Base-by-base conservation (phyloP, 768 basidiomycete genomes). In the Termitomyces sp. region DNA sequence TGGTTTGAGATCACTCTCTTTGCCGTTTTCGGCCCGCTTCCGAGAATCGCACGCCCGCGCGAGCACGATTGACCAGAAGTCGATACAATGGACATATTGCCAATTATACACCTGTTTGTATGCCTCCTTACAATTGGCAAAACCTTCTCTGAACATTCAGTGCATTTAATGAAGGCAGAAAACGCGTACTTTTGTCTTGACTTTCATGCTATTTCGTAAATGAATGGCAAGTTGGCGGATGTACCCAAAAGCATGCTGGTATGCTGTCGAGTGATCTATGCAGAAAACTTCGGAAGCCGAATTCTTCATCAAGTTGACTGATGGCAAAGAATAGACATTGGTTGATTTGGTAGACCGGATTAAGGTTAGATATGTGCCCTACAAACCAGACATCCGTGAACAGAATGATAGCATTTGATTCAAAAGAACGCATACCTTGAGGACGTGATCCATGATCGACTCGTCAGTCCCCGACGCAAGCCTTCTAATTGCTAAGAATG, bases 81-180 rank as follows among this genome's bases (percentile, higher is more conserved):
- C 97, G 63, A 99, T 77, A 59, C 87, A 92, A 71, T 99, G 97
- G 2, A 88, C 90, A 64, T 89, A 98, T 75, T 98, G 97, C 97
- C 97, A 99, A 74, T 98, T 99, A 75, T 99, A 97, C 23, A 99
- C 96, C 66, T 90, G 88, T 71, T 88, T 89, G 75, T 90, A 95
- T 9, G 93, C 87, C 64, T 98, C 95, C 88, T 93, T 71, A 23
- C 58, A 55, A 36, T 41, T 60, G 50, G 57, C 58, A 50, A 50
- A 53, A 59, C 51, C 59, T 13, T 20, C 44, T 28, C 50, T 64
- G 14, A 62, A 64, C 8, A 60, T 58, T 41, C 20, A 20, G 2
- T 38, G 16, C 30, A n/a, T 28, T 49, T 49, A 10, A 53, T 60
- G 46, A 23, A 56, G 14, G 44, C 47, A 10, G 26, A 55, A 50